These are phyloP conservation scores for Hura crepitans DNA, from an alignment of 441 rosid genomes.

Conservation along the genomic window DNA sequence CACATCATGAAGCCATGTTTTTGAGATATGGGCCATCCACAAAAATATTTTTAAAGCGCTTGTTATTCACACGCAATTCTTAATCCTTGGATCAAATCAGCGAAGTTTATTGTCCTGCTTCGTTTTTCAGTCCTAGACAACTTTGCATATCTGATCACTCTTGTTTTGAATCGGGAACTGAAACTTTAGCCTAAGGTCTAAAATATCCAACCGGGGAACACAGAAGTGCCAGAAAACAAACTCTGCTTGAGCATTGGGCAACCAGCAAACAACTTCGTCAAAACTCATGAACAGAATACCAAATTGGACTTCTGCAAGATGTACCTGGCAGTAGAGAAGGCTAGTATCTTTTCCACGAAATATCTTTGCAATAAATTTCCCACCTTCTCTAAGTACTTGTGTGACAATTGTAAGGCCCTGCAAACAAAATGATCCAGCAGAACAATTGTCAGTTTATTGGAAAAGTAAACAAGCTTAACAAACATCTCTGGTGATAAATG, in stretches of 20 bases:
- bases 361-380: constrained; percentile 83
- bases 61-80: no score
- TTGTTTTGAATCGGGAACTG: no score
- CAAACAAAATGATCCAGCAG: constrained; percentile 18
- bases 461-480: not conserved
- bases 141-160: not conserved
- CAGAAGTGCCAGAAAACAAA: not conserved
- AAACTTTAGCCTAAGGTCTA: no score
- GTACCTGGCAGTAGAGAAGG: constrained; percentile 91
- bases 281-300: not conserved
- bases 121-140: no score
- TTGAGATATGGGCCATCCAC: not conserved
- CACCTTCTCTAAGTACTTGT: constrained; percentile 84
- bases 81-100: not conserved
- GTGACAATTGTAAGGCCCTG: constrained; percentile 91
- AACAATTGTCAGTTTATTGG: not conserved
- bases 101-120: no score
- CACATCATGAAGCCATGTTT: not conserved
- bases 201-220: not conserved
- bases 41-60: not conserved
- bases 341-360: constrained; percentile 98
- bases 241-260: not conserved
- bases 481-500: not conserved
- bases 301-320: not conserved
- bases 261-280: not conserved